Percentiles rank a stretch among this genome's conserved stretches.
Conservation (phyloP, 352 stramenopile genomes). For the Phytophthora chlamydospora region DNA sequence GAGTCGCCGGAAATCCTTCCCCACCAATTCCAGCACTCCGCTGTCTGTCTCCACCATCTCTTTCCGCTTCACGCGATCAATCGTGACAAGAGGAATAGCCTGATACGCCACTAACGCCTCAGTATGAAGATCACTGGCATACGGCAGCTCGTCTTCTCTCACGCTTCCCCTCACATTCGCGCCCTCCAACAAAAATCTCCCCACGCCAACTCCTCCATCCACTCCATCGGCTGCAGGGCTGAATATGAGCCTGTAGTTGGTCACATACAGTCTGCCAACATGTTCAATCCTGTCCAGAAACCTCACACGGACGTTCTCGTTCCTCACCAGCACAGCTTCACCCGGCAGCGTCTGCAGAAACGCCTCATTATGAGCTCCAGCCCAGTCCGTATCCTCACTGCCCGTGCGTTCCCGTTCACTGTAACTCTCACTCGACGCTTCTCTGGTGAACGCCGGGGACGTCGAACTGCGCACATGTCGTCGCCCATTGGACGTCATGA, state of each 20-base stretch:
- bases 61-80: constrained; percentile 79
- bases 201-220: constrained; percentile 12
- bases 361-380: constrained; percentile 21
- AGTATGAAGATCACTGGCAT: constrained; percentile 48
- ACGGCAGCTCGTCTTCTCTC: constrained; percentile 52
- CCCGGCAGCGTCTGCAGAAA: constrained; percentile 66
- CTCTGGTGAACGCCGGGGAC: constrained; percentile 13
- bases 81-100: constrained; percentile 69
- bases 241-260: constrained; percentile 85
- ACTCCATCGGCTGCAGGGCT: constrained; percentile 40
- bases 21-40: constrained; percentile 72
- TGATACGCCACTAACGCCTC: constrained; percentile 62
- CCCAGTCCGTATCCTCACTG: constrained; percentile 39
- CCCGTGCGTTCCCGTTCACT: constrained; percentile 24
- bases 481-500: constrained; percentile 38
- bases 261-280: constrained; percentile 73
- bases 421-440: constrained; percentile 18
- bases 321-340: constrained; percentile 68
- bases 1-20: constrained; percentile 83
- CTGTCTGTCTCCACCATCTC: constrained; percentile 78
- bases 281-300: constrained; percentile 61
- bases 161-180: constrained; percentile 33
- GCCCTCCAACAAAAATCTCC: constrained; percentile 27
- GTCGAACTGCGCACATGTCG: constrained; percentile 11
- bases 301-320: constrained; percentile 62